These are phyloP conservation scores for Psilocybe sp. DNA, from an alignment of 768 basidiomycete genomes.

Conservation along the genomic window DNA sequence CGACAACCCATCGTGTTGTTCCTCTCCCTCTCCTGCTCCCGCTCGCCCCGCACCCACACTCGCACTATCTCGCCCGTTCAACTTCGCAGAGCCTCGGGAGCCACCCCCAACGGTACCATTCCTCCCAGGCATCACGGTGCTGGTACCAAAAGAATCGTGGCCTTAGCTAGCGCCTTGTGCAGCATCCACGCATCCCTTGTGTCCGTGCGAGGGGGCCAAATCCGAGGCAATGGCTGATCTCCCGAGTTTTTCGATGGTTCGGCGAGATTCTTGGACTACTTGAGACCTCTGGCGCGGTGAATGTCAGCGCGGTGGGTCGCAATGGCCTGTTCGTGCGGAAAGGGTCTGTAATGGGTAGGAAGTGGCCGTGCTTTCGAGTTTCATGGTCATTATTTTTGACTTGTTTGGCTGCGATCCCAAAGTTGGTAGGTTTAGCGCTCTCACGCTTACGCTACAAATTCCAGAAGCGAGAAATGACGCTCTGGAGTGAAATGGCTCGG, in stretches of 20 bases:
- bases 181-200: slow-evolving; percentile 1
- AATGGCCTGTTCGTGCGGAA: slow-evolving; percentile 17
- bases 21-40: slow-evolving; percentile 26
- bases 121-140: no score
- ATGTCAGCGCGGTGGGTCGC: slow-evolving; percentile 12
- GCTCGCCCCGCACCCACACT: slow-evolving; percentile 3
- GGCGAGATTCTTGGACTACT: slow-evolving; percentile 53
- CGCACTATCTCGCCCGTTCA: background rate
- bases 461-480: no score
- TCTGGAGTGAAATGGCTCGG: no score
- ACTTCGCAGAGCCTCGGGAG: no score
- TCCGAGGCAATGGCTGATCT: slow-evolving; percentile 63
- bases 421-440: no score
- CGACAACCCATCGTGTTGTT: slow-evolving; percentile 47
- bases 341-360: slow-evolving; percentile 28
- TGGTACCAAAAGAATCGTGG: no score
- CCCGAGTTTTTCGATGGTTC: slow-evolving; percentile 63
- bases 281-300: slow-evolving; percentile 15
- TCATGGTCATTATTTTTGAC: no score
- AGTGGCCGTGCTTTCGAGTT: slow-evolving; percentile 4
- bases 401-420: no score
- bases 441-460: no score
- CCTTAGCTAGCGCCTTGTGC: background rate
- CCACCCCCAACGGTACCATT: no score
- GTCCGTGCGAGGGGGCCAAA: slow-evolving; percentile 9